Evolutionary conservation across 164 flowering plant genomes (phyloP).

Genomic region (grape (Vitis vinifera)): DNA sequence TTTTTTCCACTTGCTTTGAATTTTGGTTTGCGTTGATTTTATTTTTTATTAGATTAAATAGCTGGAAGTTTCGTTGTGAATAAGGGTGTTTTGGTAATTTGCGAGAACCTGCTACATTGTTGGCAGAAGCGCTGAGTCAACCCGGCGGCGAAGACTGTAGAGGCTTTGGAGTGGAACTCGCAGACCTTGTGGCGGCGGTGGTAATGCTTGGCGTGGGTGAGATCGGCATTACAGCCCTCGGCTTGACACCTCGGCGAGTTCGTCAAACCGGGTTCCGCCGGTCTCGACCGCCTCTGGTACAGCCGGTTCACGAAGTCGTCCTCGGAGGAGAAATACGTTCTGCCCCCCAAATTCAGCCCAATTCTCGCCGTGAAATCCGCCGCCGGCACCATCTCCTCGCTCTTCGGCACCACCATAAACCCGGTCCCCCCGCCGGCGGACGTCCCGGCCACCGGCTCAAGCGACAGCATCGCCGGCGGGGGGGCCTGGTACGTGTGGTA

Average conservation of each 20-base stretch:
- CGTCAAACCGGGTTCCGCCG: constrained; percentile 31
- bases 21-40: too few relatives aligned
- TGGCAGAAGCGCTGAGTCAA: constrained; percentile 96
- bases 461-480: constrained; percentile 18
- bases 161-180: constrained; percentile 91
- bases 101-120: constrained; percentile 88
- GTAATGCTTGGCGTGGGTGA: constrained; percentile 80
- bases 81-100: constrained; percentile 27
- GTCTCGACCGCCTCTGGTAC: constrained; percentile 57
- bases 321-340: constrained; percentile 79
- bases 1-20: too few relatives aligned
- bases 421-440: constrained; percentile 10
- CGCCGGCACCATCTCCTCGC: constrained; percentile 36
- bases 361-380: constrained; percentile 44
- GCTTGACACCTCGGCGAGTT: constrained; percentile 80
- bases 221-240: constrained; percentile 83
- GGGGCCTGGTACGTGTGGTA: constrained; percentile 14
- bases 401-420: constrained; percentile 51
- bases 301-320: constrained; percentile 74
- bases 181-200: constrained; percentile 96
- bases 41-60: too few relatives aligned
- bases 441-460: constrained; percentile 19
- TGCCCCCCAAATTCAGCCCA: constrained; percentile 77
- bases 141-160: constrained; percentile 76
- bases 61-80: neutral